Conservation (phyloP, 192 early-diverging fungal genomes). For the Linnemannia exigua region DNA sequence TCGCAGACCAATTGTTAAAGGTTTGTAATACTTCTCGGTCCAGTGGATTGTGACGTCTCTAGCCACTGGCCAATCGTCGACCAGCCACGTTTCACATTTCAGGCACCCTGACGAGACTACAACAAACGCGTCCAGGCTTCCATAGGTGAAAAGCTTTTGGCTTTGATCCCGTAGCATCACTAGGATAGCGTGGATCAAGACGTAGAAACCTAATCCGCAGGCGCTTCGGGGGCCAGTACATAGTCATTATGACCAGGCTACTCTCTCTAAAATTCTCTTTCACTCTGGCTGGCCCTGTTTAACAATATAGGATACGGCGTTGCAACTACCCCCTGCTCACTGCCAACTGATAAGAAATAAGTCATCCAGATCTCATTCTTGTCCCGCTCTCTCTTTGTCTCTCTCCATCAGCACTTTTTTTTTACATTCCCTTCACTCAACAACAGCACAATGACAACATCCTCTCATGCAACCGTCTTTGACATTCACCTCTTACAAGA, state of each 20-base stretch:
- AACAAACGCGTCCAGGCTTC: background rate
- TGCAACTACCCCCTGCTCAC: background rate
- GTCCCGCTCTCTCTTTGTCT: background rate
- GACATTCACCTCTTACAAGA: conserved; percentile 16
- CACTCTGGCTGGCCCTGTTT: background rate
- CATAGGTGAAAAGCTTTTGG: no score
- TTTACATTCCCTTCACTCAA: background rate
- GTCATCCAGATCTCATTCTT: background rate
- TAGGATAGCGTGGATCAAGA: no score
- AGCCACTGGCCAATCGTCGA: background rate
- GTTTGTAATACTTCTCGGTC: no score
- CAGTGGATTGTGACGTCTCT: conserved; percentile 8
- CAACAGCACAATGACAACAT: background rate
- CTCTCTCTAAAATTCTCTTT: background rate
- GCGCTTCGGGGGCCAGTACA: background rate
- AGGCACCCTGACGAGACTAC: background rate
- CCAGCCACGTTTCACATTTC: background rate
- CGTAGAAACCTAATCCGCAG: background rate
- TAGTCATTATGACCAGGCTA: background rate
- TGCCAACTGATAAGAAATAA: background rate
- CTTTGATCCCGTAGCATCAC: no score
- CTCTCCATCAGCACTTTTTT: no score
- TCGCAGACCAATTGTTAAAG: no score
- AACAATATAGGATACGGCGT: background rate
- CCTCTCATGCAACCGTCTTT: background rate